phyloP scores from a whole-genome alignment of 2,329 filamentous ascomycete species.

The Pseudopyricularia javanii region DNA sequence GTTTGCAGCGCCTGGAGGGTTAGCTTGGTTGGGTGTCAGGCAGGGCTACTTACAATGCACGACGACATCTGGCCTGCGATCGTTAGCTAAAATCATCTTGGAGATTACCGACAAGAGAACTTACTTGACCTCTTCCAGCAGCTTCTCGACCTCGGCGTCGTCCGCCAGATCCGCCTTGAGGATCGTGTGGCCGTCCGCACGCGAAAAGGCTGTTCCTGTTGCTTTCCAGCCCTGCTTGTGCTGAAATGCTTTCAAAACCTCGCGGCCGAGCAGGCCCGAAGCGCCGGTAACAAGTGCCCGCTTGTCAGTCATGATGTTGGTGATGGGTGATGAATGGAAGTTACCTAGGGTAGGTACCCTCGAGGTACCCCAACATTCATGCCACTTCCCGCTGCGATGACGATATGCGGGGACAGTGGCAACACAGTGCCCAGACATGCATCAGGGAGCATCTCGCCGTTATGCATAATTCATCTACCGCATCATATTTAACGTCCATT shows the following conservation, averaged over 20 bases:
- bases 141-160: constrained; percentile 30
- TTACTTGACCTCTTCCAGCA: constrained; percentile 43
- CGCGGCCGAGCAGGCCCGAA: constrained; percentile 70
- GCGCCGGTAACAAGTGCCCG: constrained; percentile 72
- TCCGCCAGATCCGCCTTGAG: constrained; percentile 45
- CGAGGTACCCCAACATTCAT: no score
- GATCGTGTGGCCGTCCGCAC: constrained; percentile 58
- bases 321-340: no score
- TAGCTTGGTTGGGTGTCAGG: not conserved
- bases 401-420: no score
- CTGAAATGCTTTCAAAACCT: constrained; percentile 62
- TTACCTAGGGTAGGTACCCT: no score
- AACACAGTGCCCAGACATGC: no score
- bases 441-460: no score
- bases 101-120: not conserved
- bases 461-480: no score
- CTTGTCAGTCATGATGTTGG: constrained; percentile 12
- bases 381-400: no score
- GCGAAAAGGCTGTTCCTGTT: constrained; percentile 61
- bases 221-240: constrained; percentile 52
- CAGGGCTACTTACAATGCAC: constrained; percentile 55
- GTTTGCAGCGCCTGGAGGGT: constrained; percentile 61
- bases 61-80: constrained; percentile 52
- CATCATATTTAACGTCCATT: no score
- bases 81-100: not conserved